These are phyloP conservation scores for Pythium rishiriense DNA, from an alignment of 352 stramenopile genomes.

Conservation along the genomic window DNA sequence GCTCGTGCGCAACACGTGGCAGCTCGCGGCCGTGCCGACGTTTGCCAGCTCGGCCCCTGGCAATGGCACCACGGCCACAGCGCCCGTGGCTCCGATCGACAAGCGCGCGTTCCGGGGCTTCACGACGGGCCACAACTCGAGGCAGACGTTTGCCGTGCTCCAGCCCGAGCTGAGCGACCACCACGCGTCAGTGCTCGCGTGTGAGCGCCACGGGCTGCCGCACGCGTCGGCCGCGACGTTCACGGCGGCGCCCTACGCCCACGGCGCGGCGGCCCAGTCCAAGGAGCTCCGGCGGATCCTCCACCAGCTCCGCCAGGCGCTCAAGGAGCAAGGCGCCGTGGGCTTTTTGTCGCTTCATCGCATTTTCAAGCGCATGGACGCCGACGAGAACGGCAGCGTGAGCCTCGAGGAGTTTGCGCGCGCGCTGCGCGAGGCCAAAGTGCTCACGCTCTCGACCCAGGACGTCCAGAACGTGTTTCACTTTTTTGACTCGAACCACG, in stretches of 20 bases:
- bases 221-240: slow-evolving; percentile 19
- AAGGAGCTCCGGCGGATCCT: slow-evolving; percentile 69
- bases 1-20: slow-evolving; percentile 89
- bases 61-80: neutral
- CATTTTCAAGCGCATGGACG: slow-evolving; percentile 74
- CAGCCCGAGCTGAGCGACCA: slow-evolving; percentile 59
- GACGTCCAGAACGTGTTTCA: slow-evolving; percentile 75
- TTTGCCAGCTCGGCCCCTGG: neutral
- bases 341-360: slow-evolving; percentile 80
- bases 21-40: slow-evolving; percentile 26
- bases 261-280: slow-evolving; percentile 37
- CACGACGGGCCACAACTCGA: slow-evolving; percentile 44
- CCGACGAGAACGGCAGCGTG: slow-evolving; percentile 68
- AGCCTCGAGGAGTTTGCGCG: slow-evolving; percentile 76
- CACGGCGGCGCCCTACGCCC: neutral
- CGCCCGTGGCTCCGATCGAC: slow-evolving; percentile 3
- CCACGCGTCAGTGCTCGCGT: slow-evolving; percentile 26
- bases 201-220: slow-evolving; percentile 23
- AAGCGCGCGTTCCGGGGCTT: slow-evolving; percentile 32
- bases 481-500: slow-evolving; percentile 86
- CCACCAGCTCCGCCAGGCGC: slow-evolving; percentile 40
- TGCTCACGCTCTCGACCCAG: slow-evolving; percentile 42
- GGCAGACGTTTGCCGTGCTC: slow-evolving; percentile 60
- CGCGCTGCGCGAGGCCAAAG: slow-evolving; percentile 57
- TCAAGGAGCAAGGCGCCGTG: slow-evolving; percentile 64